Evolutionary conservation across 371 early-diverging fungal species (phyloP).

Genomic region (Syncephalastrum contaminatum): DNA sequence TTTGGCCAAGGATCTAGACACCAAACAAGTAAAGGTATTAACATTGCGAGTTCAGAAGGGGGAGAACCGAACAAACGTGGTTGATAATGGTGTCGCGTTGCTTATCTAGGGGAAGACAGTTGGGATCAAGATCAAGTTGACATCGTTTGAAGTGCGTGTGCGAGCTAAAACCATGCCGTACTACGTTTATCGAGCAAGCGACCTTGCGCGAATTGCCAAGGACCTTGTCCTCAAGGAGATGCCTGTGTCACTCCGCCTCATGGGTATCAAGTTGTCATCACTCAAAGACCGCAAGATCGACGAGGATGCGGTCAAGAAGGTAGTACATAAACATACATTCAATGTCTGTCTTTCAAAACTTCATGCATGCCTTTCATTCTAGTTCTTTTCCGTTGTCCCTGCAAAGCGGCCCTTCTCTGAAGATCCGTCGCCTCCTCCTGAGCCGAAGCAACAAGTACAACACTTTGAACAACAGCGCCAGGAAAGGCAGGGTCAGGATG

Average conservation of each 20-base stretch:
- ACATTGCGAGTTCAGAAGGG: neutral
- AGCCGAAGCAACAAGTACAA: neutral
- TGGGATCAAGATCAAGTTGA: constrained; percentile 40
- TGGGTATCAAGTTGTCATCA: constrained; percentile 42
- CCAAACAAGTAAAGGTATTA: constrained; percentile 21
- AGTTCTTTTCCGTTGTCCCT: constrained; percentile 15
- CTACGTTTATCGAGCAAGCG: constrained; percentile 28
- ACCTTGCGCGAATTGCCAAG: constrained; percentile 39
- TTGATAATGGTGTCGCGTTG: neutral
- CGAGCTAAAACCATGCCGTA: constrained; percentile 39
- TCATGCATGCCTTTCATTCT: neutral
- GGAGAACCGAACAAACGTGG: neutral
- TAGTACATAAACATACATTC: constrained; percentile 6
- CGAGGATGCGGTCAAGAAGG: constrained; percentile 35
- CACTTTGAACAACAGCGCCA: neutral
- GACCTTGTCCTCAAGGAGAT: constrained; percentile 35
- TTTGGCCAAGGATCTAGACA: constrained; percentile 32
- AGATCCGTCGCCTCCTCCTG: neutral
- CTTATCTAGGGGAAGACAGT: constrained; percentile 36
- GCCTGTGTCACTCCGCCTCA: constrained; percentile 40
- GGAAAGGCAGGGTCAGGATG: neutral
- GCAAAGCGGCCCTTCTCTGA: neutral
- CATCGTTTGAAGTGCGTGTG: constrained; percentile 35
- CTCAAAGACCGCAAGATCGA: constrained; percentile 24
- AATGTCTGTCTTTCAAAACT: neutral